Base-by-base conservation (phyloP, 2,329 filamentous ascomycete genomes). In the Ophiostoma sp. region DNA sequence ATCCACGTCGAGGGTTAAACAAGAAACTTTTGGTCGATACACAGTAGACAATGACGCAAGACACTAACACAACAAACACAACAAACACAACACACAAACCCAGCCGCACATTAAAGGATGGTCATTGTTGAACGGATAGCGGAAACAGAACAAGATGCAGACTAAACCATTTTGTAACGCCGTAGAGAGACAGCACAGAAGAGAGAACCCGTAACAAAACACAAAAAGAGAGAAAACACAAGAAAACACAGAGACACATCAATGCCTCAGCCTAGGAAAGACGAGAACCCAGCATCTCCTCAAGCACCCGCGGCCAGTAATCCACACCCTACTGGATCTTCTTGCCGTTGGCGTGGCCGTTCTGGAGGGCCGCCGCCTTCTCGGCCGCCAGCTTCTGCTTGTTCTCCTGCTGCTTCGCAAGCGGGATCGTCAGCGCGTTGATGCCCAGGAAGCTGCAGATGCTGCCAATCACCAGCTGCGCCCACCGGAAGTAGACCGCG, bases 361-460 rank as follows among this genome's bases (percentile, higher is more conserved):
- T 48, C 17, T n/a, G 44, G 10, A 39, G 10, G 13, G 36, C 36
- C 48, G 68, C 67, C 27, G 69, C 74, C 68, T 71, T 72, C 71
- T 74, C 72, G 70, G 77, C 75, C 48, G 74, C 69, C 23, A 74
- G 77, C n/a, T 81, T 82, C 73, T 78, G 76, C 77, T 81, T 79
- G 76, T 87, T 87, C 75, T 84, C 85, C 67, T 81, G 75, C 78
- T 86, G 85, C 81, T 89, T 89, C 74, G 86, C 83, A 73, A 80
- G 78, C 13, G 87, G 87, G 72, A 99, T 97, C 0, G 94, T 98
- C 74, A 99, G 82, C 76, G 94, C 97, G 77, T 94, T 95, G 83
- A 99, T 99, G 73, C 92, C 93, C 33, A 99, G 83, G 80, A 91
- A 98, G 69, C 89, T 85, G 81, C 95, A 98, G 76, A 99, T 98